A percentile compares a stretch with the other conserved stretches of the same genome.
Conservation (phyloP, 352 stramenopile genomes). For the Phytopythium chamaehyphon region DNA sequence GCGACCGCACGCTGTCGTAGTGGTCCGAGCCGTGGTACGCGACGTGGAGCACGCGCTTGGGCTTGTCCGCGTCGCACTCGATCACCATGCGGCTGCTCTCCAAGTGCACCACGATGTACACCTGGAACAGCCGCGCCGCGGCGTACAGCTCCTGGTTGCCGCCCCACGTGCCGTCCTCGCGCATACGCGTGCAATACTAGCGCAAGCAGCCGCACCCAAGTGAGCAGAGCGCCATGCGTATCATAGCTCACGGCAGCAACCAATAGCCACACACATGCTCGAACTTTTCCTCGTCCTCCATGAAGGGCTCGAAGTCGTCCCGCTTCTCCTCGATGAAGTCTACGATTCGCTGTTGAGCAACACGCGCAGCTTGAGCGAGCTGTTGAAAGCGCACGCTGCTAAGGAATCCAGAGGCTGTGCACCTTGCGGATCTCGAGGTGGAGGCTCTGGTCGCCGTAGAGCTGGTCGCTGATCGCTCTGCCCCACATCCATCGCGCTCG, state of each 20-base stretch:
- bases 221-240: too few relatives aligned
- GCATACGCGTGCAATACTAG: conserved; percentile 78
- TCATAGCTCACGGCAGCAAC: too few relatives aligned
- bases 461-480: conserved; percentile 66
- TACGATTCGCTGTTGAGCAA: conserved; percentile 46
- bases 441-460: conserved; percentile 67
- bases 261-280: conserved; percentile 44
- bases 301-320: conserved; percentile 80
- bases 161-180: conserved; percentile 74
- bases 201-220: not conserved
- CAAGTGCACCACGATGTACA: conserved; percentile 78
- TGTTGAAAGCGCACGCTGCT: not conserved
- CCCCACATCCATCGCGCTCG: not conserved
- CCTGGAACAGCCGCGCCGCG: conserved; percentile 59
- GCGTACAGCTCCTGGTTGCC: conserved; percentile 83
- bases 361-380: not conserved
- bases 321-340: conserved; percentile 70
- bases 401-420: not conserved
- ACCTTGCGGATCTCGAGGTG: conserved; percentile 69
- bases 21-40: conserved; percentile 76
- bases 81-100: conserved; percentile 61
- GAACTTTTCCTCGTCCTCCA: conserved; percentile 87
- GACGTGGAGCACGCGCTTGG: conserved; percentile 47
- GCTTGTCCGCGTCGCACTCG: conserved; percentile 57
- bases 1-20: conserved; percentile 73